phyloP scores from a whole-genome alignment of 2,329 filamentous ascomycete species.

The Xenosphaeropsis pyriputrescens region DNA sequence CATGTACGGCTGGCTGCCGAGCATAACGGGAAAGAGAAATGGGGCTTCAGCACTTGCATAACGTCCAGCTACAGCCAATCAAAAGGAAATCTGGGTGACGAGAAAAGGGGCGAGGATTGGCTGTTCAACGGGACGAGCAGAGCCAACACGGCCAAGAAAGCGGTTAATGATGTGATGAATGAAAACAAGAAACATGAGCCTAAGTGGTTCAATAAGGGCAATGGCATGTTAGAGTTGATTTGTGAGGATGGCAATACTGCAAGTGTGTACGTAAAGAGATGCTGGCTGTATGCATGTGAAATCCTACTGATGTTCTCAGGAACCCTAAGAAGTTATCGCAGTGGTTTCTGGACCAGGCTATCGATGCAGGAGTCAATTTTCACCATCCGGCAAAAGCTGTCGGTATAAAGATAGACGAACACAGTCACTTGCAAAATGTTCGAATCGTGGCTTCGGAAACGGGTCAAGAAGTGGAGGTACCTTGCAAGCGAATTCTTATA shows the following conservation, averaged over 20 bases:
- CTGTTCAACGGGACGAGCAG: constrained; percentile 47
- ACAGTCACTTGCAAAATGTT: constrained; percentile 34
- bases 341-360: constrained; percentile 44
- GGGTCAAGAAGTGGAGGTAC: constrained; percentile 32
- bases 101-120: constrained; percentile 46
- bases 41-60: constrained; percentile 44
- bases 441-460: constrained; percentile 28
- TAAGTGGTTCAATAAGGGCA: constrained; percentile 37
- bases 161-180: constrained; percentile 12
- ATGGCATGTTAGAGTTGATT: constrained; percentile 36
- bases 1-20: constrained; percentile 25
- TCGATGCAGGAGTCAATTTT: constrained; percentile 45
- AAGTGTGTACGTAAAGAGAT: constrained; percentile 37
- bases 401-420: constrained; percentile 32
- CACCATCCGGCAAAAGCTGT: constrained; percentile 48
- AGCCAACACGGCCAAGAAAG: constrained; percentile 30
- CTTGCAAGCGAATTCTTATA: constrained; percentile 51
- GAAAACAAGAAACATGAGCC: constrained; percentile 23
- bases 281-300: no score
- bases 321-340: constrained; percentile 31
- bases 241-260: constrained; percentile 44
- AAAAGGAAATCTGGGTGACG: constrained; percentile 18
- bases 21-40: constrained; percentile 16
- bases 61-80: constrained; percentile 33
- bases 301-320: no score